Evolutionary conservation across 2,329 filamentous ascomycete genomes (phyloP).

Genomic region (Anthostomella pinea): DNA sequence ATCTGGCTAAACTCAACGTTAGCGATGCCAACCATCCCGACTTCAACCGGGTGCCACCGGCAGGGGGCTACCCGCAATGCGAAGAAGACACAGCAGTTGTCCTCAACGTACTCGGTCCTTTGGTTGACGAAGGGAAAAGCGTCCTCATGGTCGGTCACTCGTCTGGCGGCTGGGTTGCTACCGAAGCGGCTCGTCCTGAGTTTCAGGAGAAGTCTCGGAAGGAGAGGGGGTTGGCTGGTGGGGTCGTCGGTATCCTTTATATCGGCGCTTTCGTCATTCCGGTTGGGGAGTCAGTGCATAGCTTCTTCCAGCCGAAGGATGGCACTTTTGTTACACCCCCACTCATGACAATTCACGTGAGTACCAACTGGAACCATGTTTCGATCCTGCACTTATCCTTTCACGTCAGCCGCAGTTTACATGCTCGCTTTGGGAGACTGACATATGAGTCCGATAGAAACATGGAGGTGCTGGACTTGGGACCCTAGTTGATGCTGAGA

Average conservation of each 20-base stretch:
- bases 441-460: slow-evolving; percentile 10
- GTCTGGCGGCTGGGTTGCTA: slow-evolving; percentile 33
- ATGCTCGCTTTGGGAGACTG: too few species aligned
- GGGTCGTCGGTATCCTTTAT: slow-evolving; percentile 30
- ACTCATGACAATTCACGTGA: slow-evolving; percentile 29
- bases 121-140: slow-evolving; percentile 21
- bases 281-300: slow-evolving; percentile 28
- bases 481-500: slow-evolving; percentile 22
- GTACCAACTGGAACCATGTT: too few species aligned
- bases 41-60: slow-evolving; percentile 24
- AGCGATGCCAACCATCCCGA: slow-evolving; percentile 20
- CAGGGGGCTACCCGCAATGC: slow-evolving; percentile 29
- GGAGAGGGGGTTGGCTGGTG: slow-evolving; percentile 16
- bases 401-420: too few species aligned
- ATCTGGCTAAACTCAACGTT: slow-evolving; percentile 24
- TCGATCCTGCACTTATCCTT: too few species aligned
- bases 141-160: slow-evolving; percentile 33
- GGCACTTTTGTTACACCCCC: slow-evolving; percentile 19
- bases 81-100: slow-evolving; percentile 13
- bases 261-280: slow-evolving; percentile 31
- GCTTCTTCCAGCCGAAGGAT: slow-evolving; percentile 31
- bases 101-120: slow-evolving; percentile 6
- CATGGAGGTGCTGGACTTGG: slow-evolving; percentile 19
- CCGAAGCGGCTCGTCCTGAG: slow-evolving; percentile 28
- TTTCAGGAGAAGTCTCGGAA: slow-evolving; percentile 23